These are phyloP conservation scores for Rhodofomes roseus DNA, from an alignment of 1,284 basidiomycete species.

Conservation along the genomic window DNA sequence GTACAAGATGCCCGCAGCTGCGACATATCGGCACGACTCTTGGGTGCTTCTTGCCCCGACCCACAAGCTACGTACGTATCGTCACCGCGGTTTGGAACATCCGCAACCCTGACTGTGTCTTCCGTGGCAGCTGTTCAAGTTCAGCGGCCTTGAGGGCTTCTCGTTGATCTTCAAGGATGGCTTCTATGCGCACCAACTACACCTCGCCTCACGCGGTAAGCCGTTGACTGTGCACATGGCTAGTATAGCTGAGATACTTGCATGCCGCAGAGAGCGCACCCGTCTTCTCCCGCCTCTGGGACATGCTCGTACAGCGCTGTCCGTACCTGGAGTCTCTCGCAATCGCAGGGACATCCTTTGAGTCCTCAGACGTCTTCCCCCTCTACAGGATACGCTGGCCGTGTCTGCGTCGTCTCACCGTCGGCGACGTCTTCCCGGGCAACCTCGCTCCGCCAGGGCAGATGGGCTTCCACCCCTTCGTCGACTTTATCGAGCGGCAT, in stretches of 20 bases:
- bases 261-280: conserved; percentile 32
- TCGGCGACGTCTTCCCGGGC: conserved; percentile 57
- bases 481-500: conserved; percentile 64
- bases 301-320: conserved; percentile 61
- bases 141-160: conserved; percentile 56
- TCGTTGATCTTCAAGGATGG: conserved; percentile 51
- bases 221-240: neutral
- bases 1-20: conserved; percentile 55
- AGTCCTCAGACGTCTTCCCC: conserved; percentile 38
- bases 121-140: conserved; percentile 57
- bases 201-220: conserved; percentile 52
- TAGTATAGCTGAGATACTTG: neutral
- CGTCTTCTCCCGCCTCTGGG: conserved; percentile 49
- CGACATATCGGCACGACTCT: conserved; percentile 56
- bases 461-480: conserved; percentile 48
- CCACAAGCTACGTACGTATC: conserved; percentile 56
- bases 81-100: neutral
- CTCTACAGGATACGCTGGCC: conserved; percentile 58
- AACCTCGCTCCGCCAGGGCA: conserved; percentile 42
- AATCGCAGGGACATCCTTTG: conserved; percentile 52
- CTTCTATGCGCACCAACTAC: conserved; percentile 54
- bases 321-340: conserved; percentile 59
- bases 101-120: neutral
- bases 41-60: conserved; percentile 52
- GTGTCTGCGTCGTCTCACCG: conserved; percentile 46